These are phyloP conservation scores for Schoenoplectus tabernaemontani DNA, from an alignment of 202 grass and related monocot genomes.

Conservation along the genomic window DNA sequence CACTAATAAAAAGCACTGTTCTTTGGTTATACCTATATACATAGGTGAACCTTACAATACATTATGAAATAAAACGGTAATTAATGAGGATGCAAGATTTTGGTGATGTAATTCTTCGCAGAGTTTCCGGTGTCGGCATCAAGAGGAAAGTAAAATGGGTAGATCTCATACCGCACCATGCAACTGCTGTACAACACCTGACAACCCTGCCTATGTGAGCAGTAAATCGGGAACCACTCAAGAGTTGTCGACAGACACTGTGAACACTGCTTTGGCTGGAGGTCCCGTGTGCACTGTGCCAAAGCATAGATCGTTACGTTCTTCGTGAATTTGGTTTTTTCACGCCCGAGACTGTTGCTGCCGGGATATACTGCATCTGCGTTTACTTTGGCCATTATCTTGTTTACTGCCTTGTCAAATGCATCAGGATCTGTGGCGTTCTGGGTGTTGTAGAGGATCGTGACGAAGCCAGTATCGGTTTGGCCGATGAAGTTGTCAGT, in stretches of 20 bases:
- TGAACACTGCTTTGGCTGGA: constrained; percentile 33
- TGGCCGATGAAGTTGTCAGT: constrained; percentile 40
- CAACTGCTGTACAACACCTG: constrained; percentile 73
- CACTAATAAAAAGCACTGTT: no score
- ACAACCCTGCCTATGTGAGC: constrained; percentile 45
- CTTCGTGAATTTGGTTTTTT: background rate
- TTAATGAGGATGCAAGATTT: constrained; percentile 1
- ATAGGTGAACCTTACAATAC: no score
- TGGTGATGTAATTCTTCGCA: background rate
- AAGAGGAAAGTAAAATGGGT: constrained; percentile 72
- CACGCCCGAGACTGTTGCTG: constrained; percentile 14
- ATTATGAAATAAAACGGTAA: no score
- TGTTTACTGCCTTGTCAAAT: constrained; percentile 37
- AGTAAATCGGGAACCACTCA: constrained; percentile 50
- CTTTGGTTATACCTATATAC: no score
- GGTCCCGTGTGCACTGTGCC: constrained; percentile 63
- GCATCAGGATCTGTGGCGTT: constrained; percentile 40
- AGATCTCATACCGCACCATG: no score
- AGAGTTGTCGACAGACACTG: constrained; percentile 61
- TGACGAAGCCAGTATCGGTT: constrained; percentile 39
- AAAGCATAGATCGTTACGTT: constrained; percentile 49
- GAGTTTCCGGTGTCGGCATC: background rate
- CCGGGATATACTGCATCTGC: background rate
- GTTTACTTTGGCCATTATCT: constrained; percentile 35
- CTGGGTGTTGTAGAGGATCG: constrained; percentile 57